Percentiles rank a stretch among this genome's conserved stretches.
Evolutionary conservation across 805 yeast genomes (phyloP).

Genomic region (Starmerella stigmatis): DNA sequence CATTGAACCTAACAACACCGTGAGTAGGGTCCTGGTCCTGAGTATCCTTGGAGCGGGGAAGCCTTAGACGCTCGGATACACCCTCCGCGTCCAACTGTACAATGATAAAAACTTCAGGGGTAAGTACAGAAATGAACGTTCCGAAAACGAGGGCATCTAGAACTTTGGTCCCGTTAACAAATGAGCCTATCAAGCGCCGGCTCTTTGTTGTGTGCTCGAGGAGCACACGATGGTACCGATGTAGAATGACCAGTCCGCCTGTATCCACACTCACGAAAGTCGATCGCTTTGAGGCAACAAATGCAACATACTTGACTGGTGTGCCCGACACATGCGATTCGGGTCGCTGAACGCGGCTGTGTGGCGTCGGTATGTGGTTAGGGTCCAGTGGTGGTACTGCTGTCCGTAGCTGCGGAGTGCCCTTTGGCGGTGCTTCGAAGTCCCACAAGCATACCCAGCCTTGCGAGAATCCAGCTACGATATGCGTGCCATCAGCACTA

Average conservation of each 20-base stretch:
- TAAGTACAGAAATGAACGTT: constrained; percentile 6
- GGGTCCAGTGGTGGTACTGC: constrained; percentile 22
- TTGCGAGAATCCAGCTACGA: constrained; percentile 56
- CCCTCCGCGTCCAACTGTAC: background rate
- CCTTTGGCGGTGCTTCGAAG: constrained; percentile 26
- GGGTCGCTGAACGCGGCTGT: constrained; percentile 9
- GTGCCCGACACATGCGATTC: constrained; percentile 35
- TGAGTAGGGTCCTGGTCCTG: constrained; percentile 22
- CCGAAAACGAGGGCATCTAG: constrained; percentile 8
- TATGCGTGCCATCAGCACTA: constrained; percentile 56
- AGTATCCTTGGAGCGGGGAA: constrained; percentile 15
- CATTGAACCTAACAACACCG: constrained; percentile 40
- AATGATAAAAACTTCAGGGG: constrained; percentile 5
- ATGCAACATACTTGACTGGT: constrained; percentile 38
- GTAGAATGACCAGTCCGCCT: constrained; percentile 50
- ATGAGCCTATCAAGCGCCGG: constrained; percentile 44
- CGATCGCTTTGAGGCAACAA: constrained; percentile 45
- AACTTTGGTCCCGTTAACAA: constrained; percentile 14
- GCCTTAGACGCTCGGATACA: constrained; percentile 5
- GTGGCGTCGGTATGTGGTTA: constrained; percentile 30
- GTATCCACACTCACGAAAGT: constrained; percentile 47
- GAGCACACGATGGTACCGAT: constrained; percentile 51
- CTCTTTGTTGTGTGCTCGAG: constrained; percentile 42
- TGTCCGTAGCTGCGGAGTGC: constrained; percentile 3
- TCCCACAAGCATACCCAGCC: constrained; percentile 71